Base-by-base conservation (phyloP, 108 stramenopile species). In the Nitzschia inconspicua region DNA sequence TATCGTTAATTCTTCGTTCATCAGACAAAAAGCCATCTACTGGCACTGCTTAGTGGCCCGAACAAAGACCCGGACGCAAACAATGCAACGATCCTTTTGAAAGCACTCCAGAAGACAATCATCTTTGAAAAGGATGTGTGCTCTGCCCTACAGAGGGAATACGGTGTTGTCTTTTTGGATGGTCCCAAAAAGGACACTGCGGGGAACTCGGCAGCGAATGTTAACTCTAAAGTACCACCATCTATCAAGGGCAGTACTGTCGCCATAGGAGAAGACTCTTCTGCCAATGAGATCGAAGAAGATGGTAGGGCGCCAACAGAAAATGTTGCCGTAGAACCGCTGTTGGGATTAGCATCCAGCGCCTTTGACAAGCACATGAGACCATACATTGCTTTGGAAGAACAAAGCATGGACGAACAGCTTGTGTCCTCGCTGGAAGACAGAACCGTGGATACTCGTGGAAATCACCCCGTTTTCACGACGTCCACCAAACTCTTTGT, bases 281-380 rank as follows among this genome's bases (percentile, higher is more conserved):
- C 51, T 25, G 70, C 73, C 2, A 52, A 68, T 9, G 46, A 74
- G 5, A 76, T 79, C 8, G 78, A 70, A 36, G 70, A 66, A 27
- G 71, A 62, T 20, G 75, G 37, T 49, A 48, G 71, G 47, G 70
- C 74, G 1, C 34, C 72, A 1, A 67, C 75, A 2, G 57, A 68
- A 34, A 72, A 73, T 49, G 75, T 56, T 16, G 59, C 80, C 10
- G 82, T 83, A 3, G 70, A 83, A 13, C 78, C 83, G 6, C 70
- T 95, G 10, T 32, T 88, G 16, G 93, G 94, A 25, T 58, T 93
- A 31, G 87, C 95, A 41, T 92, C 89, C 2, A 73, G 77, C 19
- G 91, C 90, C 10, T 99, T 98, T 75, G 95, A 98, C 36, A 90
- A 93, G 30, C 95, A 90, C 80, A 95, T 98, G 95, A 82, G 92